These are phyloP conservation scores for Edaphochlamys debaryana DNA, from an alignment of 139 green algal genomes.

Conservation along the genomic window DNA sequence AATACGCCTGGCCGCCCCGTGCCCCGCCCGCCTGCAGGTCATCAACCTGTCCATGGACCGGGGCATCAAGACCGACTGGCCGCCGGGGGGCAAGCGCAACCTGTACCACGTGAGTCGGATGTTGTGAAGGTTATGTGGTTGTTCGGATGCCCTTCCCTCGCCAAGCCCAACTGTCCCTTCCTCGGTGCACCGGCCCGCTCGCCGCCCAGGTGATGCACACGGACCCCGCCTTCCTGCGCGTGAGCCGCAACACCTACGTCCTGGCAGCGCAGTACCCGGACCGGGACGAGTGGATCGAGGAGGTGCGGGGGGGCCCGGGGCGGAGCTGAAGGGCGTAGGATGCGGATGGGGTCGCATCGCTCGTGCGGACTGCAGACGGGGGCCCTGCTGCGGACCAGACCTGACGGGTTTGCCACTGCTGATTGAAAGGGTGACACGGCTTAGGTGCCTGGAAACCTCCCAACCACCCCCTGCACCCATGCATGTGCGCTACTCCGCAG, in stretches of 20 bases:
- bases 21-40: too few relatives aligned
- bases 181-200: background rate
- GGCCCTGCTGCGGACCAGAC: background rate
- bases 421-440: background rate
- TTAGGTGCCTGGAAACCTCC: too few relatives aligned
- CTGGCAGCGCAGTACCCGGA: conserved; percentile 18
- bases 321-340: background rate
- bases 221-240: conserved; percentile 35
- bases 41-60: conserved; percentile 39
- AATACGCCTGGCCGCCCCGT: background rate
- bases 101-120: conserved; percentile 31
- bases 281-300: conserved; percentile 30
- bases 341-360: background rate
- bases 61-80: conserved; percentile 55
- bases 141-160: too few relatives aligned
- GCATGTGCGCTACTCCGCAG: too few relatives aligned
- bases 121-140: background rate
- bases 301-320: background rate
- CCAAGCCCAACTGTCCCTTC: too few relatives aligned
- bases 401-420: background rate
- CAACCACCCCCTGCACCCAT: too few relatives aligned
- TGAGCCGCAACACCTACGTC: conserved; percentile 38
- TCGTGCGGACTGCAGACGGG: too few relatives aligned
- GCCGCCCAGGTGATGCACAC: conserved; percentile 39
- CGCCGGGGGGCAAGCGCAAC: conserved; percentile 30